phyloP scores from a whole-genome alignment of 2,329 filamentous ascomycete genomes.

The Pyrenochaeta sp. region DNA sequence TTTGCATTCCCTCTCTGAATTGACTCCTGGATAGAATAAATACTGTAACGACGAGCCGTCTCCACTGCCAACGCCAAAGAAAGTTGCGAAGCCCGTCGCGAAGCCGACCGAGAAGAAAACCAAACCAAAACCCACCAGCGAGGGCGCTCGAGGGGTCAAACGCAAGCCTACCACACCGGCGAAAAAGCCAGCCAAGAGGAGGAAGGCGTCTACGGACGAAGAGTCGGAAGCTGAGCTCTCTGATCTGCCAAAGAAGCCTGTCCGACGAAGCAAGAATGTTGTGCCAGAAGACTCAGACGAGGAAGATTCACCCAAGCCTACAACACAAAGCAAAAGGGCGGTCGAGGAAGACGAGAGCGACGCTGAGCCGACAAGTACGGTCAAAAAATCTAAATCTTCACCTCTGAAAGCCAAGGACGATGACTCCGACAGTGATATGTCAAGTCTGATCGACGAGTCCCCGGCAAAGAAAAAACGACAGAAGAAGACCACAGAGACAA shows the following conservation, averaged over 20 bases:
- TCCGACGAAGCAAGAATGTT: slow-evolving; percentile 32
- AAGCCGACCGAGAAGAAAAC: slow-evolving; percentile 26
- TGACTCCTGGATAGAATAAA: slow-evolving; percentile 34
- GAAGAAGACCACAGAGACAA: slow-evolving; percentile 43
- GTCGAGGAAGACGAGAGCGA: slow-evolving; percentile 24
- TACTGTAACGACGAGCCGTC: slow-evolving; percentile 35
- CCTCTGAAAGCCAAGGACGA: slow-evolving; percentile 23
- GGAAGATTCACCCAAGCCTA: slow-evolving; percentile 18
- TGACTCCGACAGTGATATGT: slow-evolving; percentile 70
- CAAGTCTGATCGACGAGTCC: slow-evolving; percentile 79
- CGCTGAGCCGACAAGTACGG: slow-evolving; percentile 9
- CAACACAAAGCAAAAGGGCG: slow-evolving; percentile 15
- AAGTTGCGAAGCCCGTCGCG: slow-evolving; percentile 25
- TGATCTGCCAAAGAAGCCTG: slow-evolving; percentile 32
- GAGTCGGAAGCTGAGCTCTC: slow-evolving; percentile 36
- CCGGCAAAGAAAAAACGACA: slow-evolving; percentile 64
- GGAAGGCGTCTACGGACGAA: slow-evolving; percentile 38
- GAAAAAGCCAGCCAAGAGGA: slow-evolving; percentile 42
- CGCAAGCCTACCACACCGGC: slow-evolving; percentile 35
- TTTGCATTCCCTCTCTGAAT: background rate
- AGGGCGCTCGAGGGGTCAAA: slow-evolving; percentile 35
- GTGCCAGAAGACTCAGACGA: slow-evolving; percentile 40
- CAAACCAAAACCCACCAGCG: slow-evolving; percentile 26
- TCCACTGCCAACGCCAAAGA: slow-evolving; percentile 28
- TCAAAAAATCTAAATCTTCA: slow-evolving; percentile 20